Conservation (phyloP, 306 rosid genomes). For the Vachellia collinsii region DNA sequence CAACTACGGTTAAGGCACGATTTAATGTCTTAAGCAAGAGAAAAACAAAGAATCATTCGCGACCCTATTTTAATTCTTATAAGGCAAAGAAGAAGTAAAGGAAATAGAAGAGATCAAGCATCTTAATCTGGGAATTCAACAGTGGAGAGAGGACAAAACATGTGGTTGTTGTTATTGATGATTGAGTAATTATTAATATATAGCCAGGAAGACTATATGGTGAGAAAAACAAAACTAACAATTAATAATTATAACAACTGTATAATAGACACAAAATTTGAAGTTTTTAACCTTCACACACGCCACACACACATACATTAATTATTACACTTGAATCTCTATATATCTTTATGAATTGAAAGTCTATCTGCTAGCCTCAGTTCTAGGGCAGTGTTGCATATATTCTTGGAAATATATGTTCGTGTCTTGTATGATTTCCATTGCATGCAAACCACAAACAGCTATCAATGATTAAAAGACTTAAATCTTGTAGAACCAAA, state of each 20-base stretch:
- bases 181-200: conserved; percentile 32
- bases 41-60: not conserved
- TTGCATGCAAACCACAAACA: conserved; percentile 43
- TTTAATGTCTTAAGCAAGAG: not conserved
- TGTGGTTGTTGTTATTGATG: conserved; percentile 44
- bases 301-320: not conserved
- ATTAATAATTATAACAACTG: conserved; percentile 33
- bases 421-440: conserved; percentile 41
- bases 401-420: conserved; percentile 30
- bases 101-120: conserved; percentile 4
- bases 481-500: conserved; percentile 8
- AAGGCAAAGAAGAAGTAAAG: not conserved
- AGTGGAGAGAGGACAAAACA: conserved; percentile 41
- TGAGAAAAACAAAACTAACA: conserved; percentile 5
- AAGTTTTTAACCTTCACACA: not conserved
- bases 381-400: conserved; percentile 41
- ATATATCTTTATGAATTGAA: conserved; percentile 32
- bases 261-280: conserved; percentile 22
- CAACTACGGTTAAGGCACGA: not conserved
- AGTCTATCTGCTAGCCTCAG: conserved; percentile 36
- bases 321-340: conserved; percentile 42
- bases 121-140: conserved; percentile 10
- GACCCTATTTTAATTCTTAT: not conserved
- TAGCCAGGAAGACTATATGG: conserved; percentile 26
- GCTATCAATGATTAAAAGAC: conserved; percentile 33